These are phyloP conservation scores for Salix udensis DNA, from an alignment of 345 rosid species.

Conservation along the genomic window DNA sequence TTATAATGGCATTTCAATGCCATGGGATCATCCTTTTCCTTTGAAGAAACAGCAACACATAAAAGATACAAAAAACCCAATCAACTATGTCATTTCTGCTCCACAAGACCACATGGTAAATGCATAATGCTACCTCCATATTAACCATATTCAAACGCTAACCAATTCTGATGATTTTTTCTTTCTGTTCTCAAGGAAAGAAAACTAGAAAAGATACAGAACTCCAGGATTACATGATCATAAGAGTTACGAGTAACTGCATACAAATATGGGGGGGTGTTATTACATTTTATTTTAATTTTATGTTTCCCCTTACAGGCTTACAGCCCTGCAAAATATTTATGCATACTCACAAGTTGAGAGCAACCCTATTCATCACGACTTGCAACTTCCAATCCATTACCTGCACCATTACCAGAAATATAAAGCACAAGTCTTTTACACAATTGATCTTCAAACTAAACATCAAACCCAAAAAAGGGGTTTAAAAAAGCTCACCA, in stretches of 20 bases:
- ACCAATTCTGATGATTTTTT: no score
- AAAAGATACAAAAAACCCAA: background rate
- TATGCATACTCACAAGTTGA: background rate
- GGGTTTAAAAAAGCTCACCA: conserved; percentile 39
- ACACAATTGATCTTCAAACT: background rate
- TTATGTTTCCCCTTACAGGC: background rate
- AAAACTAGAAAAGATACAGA: background rate
- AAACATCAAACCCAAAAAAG: background rate
- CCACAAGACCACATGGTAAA: background rate
- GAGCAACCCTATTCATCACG: conserved; percentile 21
- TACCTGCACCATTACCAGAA: conserved; percentile 45
- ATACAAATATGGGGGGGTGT: background rate
- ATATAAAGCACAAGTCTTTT: background rate
- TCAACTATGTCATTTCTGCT: background rate
- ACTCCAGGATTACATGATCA: background rate
- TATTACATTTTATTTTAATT: background rate
- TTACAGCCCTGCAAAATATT: background rate
- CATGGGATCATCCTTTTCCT: background rate
- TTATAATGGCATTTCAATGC: background rate
- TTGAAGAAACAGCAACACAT: background rate
- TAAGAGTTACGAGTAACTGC: background rate
- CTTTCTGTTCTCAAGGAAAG: background rate
- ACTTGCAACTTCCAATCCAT: conserved; percentile 87
- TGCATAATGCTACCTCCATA: background rate
- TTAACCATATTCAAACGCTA: background rate